Percentiles rank a stretch among this genome's conserved stretches.
Conservation (phyloP, 208 protist species). For the Crithidia mellificae region DNA sequence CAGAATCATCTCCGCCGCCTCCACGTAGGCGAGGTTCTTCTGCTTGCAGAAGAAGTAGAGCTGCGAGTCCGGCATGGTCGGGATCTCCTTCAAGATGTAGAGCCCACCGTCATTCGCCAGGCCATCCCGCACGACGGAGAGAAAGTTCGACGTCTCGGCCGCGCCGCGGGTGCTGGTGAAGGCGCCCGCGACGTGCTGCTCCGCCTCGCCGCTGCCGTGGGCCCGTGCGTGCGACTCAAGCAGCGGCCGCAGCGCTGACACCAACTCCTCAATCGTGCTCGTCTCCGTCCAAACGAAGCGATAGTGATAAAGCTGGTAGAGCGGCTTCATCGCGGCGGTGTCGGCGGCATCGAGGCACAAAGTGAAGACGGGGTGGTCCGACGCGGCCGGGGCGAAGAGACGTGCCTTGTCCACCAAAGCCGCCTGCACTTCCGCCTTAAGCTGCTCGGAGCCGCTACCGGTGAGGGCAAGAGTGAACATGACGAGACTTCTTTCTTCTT, state of each 20-base stretch:
- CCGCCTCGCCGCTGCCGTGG: background rate
- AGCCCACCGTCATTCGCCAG: conserved; percentile 82
- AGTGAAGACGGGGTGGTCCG: conserved; percentile 24
- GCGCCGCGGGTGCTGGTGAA: conserved; percentile 74
- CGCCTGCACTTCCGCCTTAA: conserved; percentile 30
- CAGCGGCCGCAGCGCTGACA: conserved; percentile 25
- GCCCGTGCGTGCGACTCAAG: conserved; percentile 18
- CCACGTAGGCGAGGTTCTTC: conserved; percentile 59
- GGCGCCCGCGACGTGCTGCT: conserved; percentile 14
- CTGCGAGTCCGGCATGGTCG: conserved; percentile 65
- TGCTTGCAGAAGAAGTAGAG: conserved; percentile 54
- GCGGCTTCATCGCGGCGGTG: conserved; percentile 30
- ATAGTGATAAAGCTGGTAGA: conserved; percentile 48
- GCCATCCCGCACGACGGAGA: conserved; percentile 73
- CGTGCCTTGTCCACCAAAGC: conserved; percentile 31
- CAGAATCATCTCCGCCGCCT: conserved; percentile 70
- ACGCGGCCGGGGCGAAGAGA: conserved; percentile 9
- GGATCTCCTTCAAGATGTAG: conserved; percentile 68
- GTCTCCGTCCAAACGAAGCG: conserved; percentile 54
- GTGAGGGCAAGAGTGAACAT: conserved; percentile 40
- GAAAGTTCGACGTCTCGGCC: conserved; percentile 46
- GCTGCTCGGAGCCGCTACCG: conserved; percentile 33
- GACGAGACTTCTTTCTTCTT: too few species aligned
- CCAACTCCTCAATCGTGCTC: conserved; percentile 51
- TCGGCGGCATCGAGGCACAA: conserved; percentile 59